Evolutionary conservation across 1,284 basidiomycete genomes (phyloP), one percentile per base, ranked within the genome.

Genomic region (Fomitopsis pinicola): DNA sequence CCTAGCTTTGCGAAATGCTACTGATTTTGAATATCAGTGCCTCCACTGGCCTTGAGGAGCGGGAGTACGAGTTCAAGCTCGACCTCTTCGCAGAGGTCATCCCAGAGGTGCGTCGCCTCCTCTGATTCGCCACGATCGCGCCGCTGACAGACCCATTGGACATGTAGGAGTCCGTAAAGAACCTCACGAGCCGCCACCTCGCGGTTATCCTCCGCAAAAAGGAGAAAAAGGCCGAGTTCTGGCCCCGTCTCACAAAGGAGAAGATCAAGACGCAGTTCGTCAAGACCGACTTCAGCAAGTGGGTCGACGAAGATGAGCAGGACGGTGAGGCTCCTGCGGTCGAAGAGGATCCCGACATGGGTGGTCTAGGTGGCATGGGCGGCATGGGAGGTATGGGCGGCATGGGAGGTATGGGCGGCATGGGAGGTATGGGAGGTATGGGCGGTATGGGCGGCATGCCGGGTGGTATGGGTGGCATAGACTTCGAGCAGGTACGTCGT

Each of bases 231-330:
- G 74, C 77, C 22, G 95, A 94, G 69, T 97, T 85, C 78, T 97
- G 95, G 95, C 89, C 92, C 22, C 85, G 94, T 63, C 79, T 97
- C 58, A 93, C 91, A 48, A 95, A 95, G 77, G 91, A 92, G 66
- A 95, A 94, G 76, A 73, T 84, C 63, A 92, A 85, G 77, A 85
- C 82, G 62, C 79, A 86, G 59, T 95, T 86, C 77, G 78, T 96
- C 75, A 95, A 94, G 82, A 95, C 94, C 55, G 93, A 97, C 76
- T 97, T 95, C 74, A 80, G 81, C 70, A 95, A 92, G 77, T 97
- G 94, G 94, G 90, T 91, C 57, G 95, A 97, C 72, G 95, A 97
- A 79, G 95, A 97, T 72, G 95, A 97, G 75, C 95, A 97, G 78
- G 90, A 93, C 38, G 89, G 80, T 55, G 80, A 76, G 19, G 66